Base-by-base conservation (phyloP, 129 eudicot species). In the Dittrichia graveolens region DNA sequence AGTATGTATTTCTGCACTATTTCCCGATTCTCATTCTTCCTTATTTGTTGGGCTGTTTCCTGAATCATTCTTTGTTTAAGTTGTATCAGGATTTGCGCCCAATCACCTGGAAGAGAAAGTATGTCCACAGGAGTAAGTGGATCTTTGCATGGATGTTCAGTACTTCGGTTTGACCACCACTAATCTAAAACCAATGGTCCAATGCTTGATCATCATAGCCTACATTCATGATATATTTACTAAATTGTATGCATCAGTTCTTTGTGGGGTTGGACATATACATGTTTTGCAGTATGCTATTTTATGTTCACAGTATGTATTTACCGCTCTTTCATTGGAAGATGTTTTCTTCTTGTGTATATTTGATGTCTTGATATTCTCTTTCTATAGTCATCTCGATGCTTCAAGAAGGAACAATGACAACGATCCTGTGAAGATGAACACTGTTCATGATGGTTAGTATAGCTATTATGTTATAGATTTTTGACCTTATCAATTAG, bases 71-170 rank as follows among this genome's bases (percentile, higher is more conserved):
- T 73, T 86, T 79, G 57, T 50, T 49, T 59, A 19, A 65, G 55
- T 54, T 73, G 67, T 61, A 34, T 63, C 86, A 88, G 95, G 92
- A 72, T 65, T 61, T 66, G 77, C 82, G 46, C 68, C 85, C 80
- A 72, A 65, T 80, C 75, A 52, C 71, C 44, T 74, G 73, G 60
- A 53, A 48, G 89, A 75, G 81, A 80, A 69, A 64, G 67, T 15
- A 63, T 74, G 55, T 58, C 55, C 75, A 48, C 76, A 70, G 68
- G 85, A 77, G 96, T 84, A 83, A 82, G 97, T 78, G 52, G 47
- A 70, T 65, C 55, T 57, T 49, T 39, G 59, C 79, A 46, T 13
- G 38, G 38, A 15, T 74, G 76, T 57, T 62, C 61, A 65, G 57
- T 43, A 75, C n/a, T 67, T 72, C 66, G 40, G 57, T 67, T 66